These are phyloP conservation scores for Russula ochroleuca DNA, from an alignment of 768 basidiomycete species.

Conservation along the genomic window DNA sequence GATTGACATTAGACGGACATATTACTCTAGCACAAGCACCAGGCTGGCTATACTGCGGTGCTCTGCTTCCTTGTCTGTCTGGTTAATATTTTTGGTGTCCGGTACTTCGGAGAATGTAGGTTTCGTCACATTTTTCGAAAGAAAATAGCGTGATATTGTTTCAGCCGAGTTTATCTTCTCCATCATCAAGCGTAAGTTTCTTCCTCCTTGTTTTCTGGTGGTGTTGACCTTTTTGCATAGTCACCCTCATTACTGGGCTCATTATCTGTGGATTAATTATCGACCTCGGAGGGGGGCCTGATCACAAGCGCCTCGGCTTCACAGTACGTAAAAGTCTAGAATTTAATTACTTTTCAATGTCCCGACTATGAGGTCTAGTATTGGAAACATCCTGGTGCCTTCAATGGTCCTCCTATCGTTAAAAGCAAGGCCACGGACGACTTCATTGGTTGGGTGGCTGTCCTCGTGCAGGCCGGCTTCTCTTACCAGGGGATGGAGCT, in stretches of 20 bases:
- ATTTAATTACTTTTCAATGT: neutral
- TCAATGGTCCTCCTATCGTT: constrained; percentile 36
- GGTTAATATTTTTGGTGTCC: constrained; percentile 70
- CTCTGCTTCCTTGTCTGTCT: constrained; percentile 53
- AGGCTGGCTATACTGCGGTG: constrained; percentile 53
- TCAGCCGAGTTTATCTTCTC: constrained; percentile 62
- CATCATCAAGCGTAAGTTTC: constrained; percentile 52
- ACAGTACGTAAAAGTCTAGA: constrained; percentile 39
- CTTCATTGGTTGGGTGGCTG: constrained; percentile 41
- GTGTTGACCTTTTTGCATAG: constrained; percentile 35
- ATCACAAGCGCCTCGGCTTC: constrained; percentile 63
- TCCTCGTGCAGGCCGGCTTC: constrained; percentile 57
- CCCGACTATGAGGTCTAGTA: constrained; percentile 37
- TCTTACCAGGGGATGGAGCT: constrained; percentile 77
- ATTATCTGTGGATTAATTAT: constrained; percentile 62
- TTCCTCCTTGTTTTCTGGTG: constrained; percentile 2
- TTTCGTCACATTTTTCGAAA: neutral
- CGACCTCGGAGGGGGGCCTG: constrained; percentile 74
- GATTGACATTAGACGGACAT: neutral
- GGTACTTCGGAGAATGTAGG: constrained; percentile 57
- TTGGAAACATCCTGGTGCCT: constrained; percentile 69
- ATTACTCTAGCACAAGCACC: constrained; percentile 41
- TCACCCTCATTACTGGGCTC: constrained; percentile 56
- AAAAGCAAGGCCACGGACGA: constrained; percentile 37
- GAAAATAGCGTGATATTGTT: neutral